Conservation (phyloP, 768 basidiomycete species). For the Suillus sp. region DNA sequence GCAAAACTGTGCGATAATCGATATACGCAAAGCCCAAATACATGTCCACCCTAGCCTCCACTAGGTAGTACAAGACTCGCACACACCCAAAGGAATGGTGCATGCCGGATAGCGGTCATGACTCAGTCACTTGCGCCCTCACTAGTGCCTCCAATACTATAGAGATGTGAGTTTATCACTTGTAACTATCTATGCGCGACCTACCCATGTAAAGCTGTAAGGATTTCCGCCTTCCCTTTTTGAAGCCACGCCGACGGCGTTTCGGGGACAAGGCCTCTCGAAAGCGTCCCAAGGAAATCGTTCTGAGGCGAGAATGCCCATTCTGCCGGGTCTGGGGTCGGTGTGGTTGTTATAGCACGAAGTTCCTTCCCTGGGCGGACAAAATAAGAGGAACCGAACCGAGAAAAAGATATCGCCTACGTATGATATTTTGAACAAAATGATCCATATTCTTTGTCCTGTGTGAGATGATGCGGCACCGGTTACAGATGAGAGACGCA, state of each 20-base stretch:
- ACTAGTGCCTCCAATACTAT: neutral
- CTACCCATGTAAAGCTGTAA: neutral
- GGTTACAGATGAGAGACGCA: slow-evolving; percentile 30
- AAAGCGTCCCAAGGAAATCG: slow-evolving; percentile 2
- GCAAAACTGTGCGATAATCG: too few species aligned
- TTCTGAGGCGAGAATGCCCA: slow-evolving; percentile 66
- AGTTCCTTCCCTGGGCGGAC: slow-evolving; percentile 53
- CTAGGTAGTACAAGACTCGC: neutral
- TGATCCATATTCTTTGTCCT: slow-evolving; percentile 59
- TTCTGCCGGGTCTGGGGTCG: slow-evolving; percentile 53
- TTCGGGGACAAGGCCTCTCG: neutral
- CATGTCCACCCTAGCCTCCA: neutral
- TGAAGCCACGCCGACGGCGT: neutral
- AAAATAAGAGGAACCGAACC: neutral
- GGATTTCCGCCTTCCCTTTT: neutral
- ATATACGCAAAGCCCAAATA: neutral
- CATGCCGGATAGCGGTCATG: neutral
- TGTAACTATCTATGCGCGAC: neutral
- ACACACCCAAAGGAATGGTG: neutral
- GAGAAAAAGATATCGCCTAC: slow-evolving; percentile 35
- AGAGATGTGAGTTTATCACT: neutral
- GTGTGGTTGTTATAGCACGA: slow-evolving; percentile 58
- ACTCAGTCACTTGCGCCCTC: neutral
- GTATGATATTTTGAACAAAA: slow-evolving; percentile 69
- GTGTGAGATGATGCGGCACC: neutral